These are phyloP conservation scores for Acanthamoeba royreba DNA, from an alignment of 208 protist genomes.

Conservation along the genomic window DNA sequence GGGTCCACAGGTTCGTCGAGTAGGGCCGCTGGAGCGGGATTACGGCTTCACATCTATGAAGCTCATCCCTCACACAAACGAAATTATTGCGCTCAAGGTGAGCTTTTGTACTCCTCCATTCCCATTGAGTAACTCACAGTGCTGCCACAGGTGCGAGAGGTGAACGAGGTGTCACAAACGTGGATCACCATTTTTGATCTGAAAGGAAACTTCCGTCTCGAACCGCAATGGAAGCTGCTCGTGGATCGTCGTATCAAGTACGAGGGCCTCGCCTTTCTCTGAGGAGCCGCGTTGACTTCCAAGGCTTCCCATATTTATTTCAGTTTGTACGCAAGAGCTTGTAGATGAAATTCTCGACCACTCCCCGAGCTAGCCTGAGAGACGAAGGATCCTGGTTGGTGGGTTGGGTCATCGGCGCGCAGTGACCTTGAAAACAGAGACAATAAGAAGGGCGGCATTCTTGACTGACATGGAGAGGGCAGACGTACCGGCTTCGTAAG, in stretches of 20 bases:
- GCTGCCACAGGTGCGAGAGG: not conserved
- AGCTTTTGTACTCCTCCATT: not conserved
- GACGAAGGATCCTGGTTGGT: not conserved
- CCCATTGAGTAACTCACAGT: not conserved
- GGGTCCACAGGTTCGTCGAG: not conserved
- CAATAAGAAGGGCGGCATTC: too few relatives aligned
- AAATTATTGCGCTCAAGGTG: conserved; percentile 41
- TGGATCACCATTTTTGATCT: conserved; percentile 43
- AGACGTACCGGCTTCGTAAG: not conserved
- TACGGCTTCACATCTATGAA: conserved; percentile 43
- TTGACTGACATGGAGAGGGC: not conserved
- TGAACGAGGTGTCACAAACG: not conserved
- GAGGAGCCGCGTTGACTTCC: not conserved
- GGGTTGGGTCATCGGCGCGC: conserved; percentile 16
- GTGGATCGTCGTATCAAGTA: conserved; percentile 5
- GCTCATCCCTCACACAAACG: conserved; percentile 29
- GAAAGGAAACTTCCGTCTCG: conserved; percentile 35
- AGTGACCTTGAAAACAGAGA: not conserved
- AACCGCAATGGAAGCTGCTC: conserved; percentile 29
- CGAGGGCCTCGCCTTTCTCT: conserved; percentile 26
- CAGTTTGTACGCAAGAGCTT: not conserved
- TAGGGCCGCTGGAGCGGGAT: not conserved
- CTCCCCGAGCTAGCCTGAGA: not conserved
- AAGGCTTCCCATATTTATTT: not conserved
- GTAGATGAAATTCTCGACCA: not conserved